These are phyloP conservation scores for Apiospora arundinis DNA, from an alignment of 2,329 filamentous ascomycete genomes.

Conservation along the genomic window DNA sequence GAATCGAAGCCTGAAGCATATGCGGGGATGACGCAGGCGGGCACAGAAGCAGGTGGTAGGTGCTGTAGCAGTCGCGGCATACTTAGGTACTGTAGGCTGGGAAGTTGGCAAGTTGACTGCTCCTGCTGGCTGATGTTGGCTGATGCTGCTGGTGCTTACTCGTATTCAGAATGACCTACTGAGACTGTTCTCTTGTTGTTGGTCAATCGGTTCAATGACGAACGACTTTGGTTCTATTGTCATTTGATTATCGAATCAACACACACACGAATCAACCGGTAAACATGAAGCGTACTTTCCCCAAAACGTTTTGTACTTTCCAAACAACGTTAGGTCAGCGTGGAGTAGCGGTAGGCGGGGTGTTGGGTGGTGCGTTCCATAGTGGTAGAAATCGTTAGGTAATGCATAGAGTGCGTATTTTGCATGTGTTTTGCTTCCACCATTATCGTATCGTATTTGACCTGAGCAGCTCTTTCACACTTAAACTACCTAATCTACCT, in stretches of 20 bases:
- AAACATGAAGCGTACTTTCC: neutral
- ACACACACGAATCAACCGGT: neutral
- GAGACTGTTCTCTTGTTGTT: neutral
- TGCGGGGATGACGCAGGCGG: slow-evolving; percentile 8
- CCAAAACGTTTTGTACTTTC: neutral
- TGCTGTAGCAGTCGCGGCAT: neutral
- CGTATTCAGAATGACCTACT: neutral
- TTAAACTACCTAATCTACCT: no score
- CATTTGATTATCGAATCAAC: neutral
- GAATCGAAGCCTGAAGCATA: neutral
- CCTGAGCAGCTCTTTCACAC: no score
- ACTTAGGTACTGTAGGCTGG: no score
- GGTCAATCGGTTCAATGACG: neutral
- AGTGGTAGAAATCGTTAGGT: neutral
- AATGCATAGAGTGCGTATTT: no score
- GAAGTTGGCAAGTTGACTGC: no score
- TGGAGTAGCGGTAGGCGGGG: neutral
- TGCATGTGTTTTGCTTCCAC: no score
- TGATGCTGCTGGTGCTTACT: neutral
- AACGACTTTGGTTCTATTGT: neutral
- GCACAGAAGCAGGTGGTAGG: slow-evolving; percentile 6
- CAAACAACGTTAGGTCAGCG: neutral
- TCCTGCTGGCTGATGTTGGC: neutral
- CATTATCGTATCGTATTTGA: no score
- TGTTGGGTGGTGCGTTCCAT: neutral